Base-by-base conservation (phyloP, 2,329 filamentous ascomycete genomes). In the Pestalotiopsis sp. region DNA sequence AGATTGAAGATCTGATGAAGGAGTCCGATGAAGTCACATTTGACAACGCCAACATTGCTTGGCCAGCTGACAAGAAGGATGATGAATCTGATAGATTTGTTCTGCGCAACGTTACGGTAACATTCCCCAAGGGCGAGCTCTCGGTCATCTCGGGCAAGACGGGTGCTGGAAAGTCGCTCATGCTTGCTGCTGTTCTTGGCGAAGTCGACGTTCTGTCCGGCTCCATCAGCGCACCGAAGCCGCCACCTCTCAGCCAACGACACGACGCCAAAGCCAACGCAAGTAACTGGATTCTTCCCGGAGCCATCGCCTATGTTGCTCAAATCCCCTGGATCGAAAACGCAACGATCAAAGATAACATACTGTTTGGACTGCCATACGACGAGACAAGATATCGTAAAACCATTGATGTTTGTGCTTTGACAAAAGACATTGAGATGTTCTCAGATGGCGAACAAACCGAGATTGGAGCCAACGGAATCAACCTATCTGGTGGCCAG, bases 251-350 rank as follows among this genome's bases (percentile, higher is more conserved):
- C 0, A 75, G 82, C 4, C 85, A 91, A 36, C 85, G 91, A 49
- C 86, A 87, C 70, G 91, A 93, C 73, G 77, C 81, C 66, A 87
- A 89, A 70, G 92, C 92, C 2, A 91, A 87, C 62, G 82, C 77
- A 60, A 83, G 79, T 39, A 86, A 93, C 72, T 94, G 92, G 92
- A 89, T 92, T 59, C 85, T 94, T 17, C 86, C 90, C 7, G 86
- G 86, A 2, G 87, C 91, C 1, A 86, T 94, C 62, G 93, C 93
- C 0, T 95, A 91, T 73, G 91, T 95, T 41, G 88, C 91, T 1
- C 92, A 95, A 76, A 93, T 92, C 7, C 93, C 93, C 0, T 96
- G 93, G 93, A 93, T 96, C 63, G 93, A 95, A 75, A 95, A 95
- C 73, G 92, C 91, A 0, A 92, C 89, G 5, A 90, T 97, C 70